A percentile compares a stretch with the other conserved stretches of the same genome.
Conservation (phyloP, 495 filamentous ascomycete species). For the Xylaria intraflava region DNA sequence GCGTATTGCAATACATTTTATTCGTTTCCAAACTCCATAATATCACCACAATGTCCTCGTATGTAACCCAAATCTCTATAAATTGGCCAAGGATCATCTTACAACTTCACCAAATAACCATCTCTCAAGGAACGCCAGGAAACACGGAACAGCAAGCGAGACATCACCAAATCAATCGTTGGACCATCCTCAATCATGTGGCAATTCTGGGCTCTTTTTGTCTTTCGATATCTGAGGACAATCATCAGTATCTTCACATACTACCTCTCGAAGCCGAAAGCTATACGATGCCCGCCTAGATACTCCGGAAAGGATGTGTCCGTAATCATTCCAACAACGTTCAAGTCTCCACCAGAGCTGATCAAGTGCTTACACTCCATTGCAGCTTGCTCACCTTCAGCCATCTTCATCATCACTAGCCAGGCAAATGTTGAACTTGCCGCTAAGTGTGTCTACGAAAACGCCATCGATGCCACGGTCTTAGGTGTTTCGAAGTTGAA, state of each 20-base stretch:
- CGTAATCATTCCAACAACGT: constrained; percentile 65
- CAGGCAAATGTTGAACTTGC: constrained; percentile 19
- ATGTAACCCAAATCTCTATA: no score
- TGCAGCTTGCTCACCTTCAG: constrained; percentile 19
- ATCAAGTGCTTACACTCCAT: constrained; percentile 24
- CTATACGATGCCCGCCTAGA: constrained; percentile 54
- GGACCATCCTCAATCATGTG: background rate
- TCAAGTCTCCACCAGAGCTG: constrained; percentile 32
- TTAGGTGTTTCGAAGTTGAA: constrained; percentile 43
- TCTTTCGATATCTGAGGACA: constrained; percentile 53
- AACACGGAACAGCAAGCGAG: background rate
- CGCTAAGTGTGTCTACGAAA: constrained; percentile 19
- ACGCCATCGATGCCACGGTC: constrained; percentile 46
- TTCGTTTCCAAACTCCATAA: no score
- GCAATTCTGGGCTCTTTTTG: constrained; percentile 3
- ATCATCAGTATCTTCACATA: constrained; percentile 61
- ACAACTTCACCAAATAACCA: no score
- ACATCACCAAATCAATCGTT: background rate
- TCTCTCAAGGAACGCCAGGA: no score
- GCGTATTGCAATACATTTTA: no score
- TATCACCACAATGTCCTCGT: no score
- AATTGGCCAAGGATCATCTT: no score
- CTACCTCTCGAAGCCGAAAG: constrained; percentile 57
- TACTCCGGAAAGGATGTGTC: constrained; percentile 65
- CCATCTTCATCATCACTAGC: constrained; percentile 25